Percentiles rank a stretch among this genome's conserved stretches.
Conservation (phyloP, 371 early-diverging fungal species). For the Mucor sp. region DNA sequence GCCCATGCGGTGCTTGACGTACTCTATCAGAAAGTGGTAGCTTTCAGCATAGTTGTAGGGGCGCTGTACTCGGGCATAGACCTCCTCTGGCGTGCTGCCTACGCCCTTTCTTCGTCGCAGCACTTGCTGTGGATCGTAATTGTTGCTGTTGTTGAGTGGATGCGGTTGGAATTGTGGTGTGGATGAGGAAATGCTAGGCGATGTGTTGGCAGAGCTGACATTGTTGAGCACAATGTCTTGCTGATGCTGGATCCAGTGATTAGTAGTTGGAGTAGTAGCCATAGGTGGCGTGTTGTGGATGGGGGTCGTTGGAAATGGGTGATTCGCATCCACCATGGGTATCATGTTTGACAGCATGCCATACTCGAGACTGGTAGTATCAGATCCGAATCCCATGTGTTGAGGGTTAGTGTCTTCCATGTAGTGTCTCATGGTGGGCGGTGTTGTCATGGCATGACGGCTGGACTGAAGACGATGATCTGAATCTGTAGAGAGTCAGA, state of each 20-base stretch:
- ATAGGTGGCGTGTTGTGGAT: neutral
- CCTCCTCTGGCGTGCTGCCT: conserved; percentile 55
- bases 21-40: conserved; percentile 74
- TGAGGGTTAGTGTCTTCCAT: conserved; percentile 16
- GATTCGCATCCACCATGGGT: neutral
- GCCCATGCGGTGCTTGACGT: conserved; percentile 76
- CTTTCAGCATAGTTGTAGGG: conserved; percentile 85
- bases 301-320: conserved; percentile 1
- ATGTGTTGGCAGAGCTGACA: conserved; percentile 8
- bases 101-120: conserved; percentile 31
- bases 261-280: neutral
- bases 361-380: conserved; percentile 78
- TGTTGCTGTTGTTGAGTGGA: neutral
- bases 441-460: conserved; percentile 17
- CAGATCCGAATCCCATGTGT: conserved; percentile 68
- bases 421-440: conserved; percentile 18
- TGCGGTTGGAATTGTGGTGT: neutral
- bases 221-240: conserved; percentile 9
- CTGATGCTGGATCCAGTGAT: conserved; percentile 6
- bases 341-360: conserved; percentile 80
- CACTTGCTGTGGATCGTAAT: neutral
- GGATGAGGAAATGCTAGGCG: conserved; percentile 11
- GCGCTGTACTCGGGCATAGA: conserved; percentile 68
- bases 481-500: neutral
- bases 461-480: conserved; percentile 15